A percentile compares a stretch with the other conserved stretches of the same genome.
phyloP scores from a whole-genome alignment of 768 basidiomycete genomes.

The Rhodotorula sphaerocarpa region DNA sequence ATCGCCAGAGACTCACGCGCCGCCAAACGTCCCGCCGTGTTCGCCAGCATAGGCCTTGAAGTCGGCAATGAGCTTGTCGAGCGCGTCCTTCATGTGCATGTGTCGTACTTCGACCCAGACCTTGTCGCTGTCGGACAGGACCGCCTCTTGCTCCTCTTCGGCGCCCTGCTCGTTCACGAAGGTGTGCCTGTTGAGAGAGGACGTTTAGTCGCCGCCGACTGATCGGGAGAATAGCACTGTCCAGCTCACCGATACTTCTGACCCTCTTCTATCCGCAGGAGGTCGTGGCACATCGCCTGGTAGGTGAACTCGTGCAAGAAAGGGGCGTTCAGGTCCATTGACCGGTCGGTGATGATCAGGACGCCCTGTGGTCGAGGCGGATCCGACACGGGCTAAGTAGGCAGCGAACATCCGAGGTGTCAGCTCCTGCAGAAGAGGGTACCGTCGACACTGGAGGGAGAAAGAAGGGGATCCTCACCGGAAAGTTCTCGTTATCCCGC shows the following conservation, averaged over 20 bases:
- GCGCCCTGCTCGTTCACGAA: conserved; percentile 79
- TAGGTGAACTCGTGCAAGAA: conserved; percentile 97
- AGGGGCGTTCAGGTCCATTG: conserved; percentile 86
- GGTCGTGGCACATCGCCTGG: conserved; percentile 95
- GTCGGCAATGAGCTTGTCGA: conserved; percentile 91
- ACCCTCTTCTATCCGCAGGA: conserved; percentile 80
- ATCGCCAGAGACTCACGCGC: conserved; percentile 12
- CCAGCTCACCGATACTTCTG: conserved; percentile 71
- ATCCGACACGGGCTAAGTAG: conserved; percentile 40
- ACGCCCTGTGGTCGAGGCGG: conserved; percentile 62
- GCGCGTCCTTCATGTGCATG: conserved; percentile 97
- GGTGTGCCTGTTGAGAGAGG: conserved; percentile 58
- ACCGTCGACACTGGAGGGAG: neutral
- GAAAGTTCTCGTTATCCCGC: conserved; percentile 74
- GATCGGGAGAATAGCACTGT: no score
- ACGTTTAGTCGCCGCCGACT: conserved; percentile 1
- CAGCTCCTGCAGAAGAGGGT: neutral
- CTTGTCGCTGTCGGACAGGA: conserved; percentile 73
- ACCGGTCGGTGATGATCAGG: conserved; percentile 86
- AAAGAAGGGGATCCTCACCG: conserved; percentile 51
- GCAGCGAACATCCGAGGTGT: conserved; percentile 1
- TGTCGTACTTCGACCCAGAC: conserved; percentile 91
- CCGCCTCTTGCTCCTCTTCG: conserved; percentile 79
- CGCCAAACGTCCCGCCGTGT: conserved; percentile 91
- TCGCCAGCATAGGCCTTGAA: conserved; percentile 91